Evolutionary conservation across 805 yeast species (phyloP), one percentile per base, ranked within the genome.

Genomic region (Priceomyces fermenticarens): DNA sequence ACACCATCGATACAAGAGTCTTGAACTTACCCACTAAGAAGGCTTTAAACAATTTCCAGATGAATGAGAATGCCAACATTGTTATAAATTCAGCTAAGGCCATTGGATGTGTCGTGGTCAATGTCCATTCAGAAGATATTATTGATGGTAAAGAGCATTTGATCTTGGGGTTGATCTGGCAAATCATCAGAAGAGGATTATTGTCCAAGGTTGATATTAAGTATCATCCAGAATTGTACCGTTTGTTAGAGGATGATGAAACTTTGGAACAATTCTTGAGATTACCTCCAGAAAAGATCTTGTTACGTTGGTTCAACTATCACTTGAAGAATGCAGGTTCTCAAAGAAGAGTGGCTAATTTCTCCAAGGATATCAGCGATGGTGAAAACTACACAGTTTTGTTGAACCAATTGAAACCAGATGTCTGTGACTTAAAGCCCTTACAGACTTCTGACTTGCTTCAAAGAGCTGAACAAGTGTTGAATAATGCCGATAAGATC

Each of bases 11-110:
- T 70, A 90, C 97, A 8, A 86, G 99, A 75, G 99, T 93, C 12
- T 77, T 93, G 60, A 93, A 93, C 65, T 72, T 83, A 62, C 95
- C 98, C 17, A 85, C 84, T 62, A 85, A 85, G 44, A 90, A 88
- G 66, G 66, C 77, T 12, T 77, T 93, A 61, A 93, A 93, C 73
- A 88, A 88, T 59, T 93, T 93, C 75, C 93, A 90, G 49, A 91
- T 95, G 82, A 79, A 86, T 50, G 99, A 93, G 70, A 93, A 93
- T 66, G 97, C 98, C 40, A 93, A 93, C 67, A 90, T 93, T 51
- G 98, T 93, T 30, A 88, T 93, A 67, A 93, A 93, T 65, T 93
- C 99, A 2, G 99, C 99, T 25, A 93, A 93, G 70, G 99, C 98
- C 39, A 93, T 93, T 67, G 99, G 99, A 14, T 91, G 97, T 75